Evolutionary conservation across 2,329 filamentous ascomycete species (phyloP), one percentile per base, ranked within the genome.

Genomic region (Aspergillus novoparasiticus): DNA sequence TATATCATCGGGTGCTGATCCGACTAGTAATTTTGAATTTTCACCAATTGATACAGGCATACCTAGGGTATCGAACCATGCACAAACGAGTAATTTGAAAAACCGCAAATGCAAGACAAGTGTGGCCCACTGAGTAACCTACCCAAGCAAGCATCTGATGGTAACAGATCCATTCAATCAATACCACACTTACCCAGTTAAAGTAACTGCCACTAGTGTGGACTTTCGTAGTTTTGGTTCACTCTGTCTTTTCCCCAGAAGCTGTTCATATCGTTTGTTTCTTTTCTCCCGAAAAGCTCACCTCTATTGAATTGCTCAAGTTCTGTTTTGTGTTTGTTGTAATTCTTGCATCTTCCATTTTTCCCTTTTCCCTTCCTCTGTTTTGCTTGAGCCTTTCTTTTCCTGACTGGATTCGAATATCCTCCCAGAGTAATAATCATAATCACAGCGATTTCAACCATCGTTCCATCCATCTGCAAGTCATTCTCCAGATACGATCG

Each of bases 131-230:
- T 21, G n/a, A 34, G 34, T 30, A 36, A 36, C 39, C 39, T 41
- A 19, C 19, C 39, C 39, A 41, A 41, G 39, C 39, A 43, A 43
- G 55, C 41, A 57, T 46, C 39, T 45, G 39, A 46, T 45, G 30
- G 56, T 62, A 62, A 58, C 48, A 54, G 34, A 48, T 26, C 46
- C 54, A 45, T 59, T 54, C 60, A 54, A 30, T 48, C 60, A 54
- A 30, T 56, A 58, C 60, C 46, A 59, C 36, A 64, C 58, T 64
- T 64, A 61, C 58, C 62, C 55, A 57, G 55, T 58, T 32, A 9
- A 39, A 59, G 61, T 48, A 60, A 58, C 46, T 50, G 30, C 43
- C 51, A 36, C 30, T 55, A 55, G 51, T 39, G 28, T 9, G 30
- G 21, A 28, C 9, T 4, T 4, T 14, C 14, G 21, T 48, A 26